Evolutionary conservation across 2,329 filamentous ascomycete genomes (phyloP).

Genomic region (Fusarium buharicum): DNA sequence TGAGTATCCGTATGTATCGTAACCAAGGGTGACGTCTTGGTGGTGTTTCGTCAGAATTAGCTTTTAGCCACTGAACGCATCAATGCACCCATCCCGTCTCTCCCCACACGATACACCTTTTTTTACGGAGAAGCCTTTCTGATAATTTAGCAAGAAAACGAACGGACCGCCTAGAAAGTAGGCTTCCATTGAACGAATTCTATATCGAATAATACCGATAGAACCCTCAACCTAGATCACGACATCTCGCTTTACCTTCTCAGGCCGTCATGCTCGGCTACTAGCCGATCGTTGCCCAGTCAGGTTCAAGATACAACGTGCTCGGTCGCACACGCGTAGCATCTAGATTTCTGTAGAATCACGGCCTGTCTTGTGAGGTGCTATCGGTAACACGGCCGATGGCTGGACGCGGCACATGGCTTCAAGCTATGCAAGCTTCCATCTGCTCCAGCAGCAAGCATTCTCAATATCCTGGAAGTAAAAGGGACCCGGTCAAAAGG

Average conservation of each 20-base stretch:
- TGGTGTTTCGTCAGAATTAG: slow-evolving; percentile 36
- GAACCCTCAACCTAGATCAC: slow-evolving; percentile 7
- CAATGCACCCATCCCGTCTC: slow-evolving; percentile 15
- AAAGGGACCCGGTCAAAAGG: not conserved
- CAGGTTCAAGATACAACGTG: slow-evolving; percentile 29
- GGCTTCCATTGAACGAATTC: not conserved
- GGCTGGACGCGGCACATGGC: slow-evolving; percentile 26
- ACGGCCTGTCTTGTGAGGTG: slow-evolving; percentile 26
- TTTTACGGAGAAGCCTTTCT: not conserved
- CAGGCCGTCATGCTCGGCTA: slow-evolving; percentile 15
- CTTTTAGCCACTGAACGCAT: slow-evolving; percentile 43
- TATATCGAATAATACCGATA: slow-evolving; percentile 11
- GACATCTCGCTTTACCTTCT: slow-evolving; percentile 21
- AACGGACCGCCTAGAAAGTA: slow-evolving; percentile 1
- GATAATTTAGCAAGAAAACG: not conserved
- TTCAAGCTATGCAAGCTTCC: slow-evolving; percentile 30
- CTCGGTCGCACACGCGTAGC: slow-evolving; percentile 35
- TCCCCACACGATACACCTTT: not conserved
- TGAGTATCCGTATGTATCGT: slow-evolving; percentile 9
- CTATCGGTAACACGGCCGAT: slow-evolving; percentile 29
- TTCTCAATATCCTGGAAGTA: too few species aligned
- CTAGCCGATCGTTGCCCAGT: slow-evolving; percentile 31
- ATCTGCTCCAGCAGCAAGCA: not conserved
- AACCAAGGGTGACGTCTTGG: slow-evolving; percentile 34
- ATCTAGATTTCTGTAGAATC: slow-evolving; percentile 30